Conservation (phyloP, 768 basidiomycete genomes). For the Asterophora lycoperdoides region DNA sequence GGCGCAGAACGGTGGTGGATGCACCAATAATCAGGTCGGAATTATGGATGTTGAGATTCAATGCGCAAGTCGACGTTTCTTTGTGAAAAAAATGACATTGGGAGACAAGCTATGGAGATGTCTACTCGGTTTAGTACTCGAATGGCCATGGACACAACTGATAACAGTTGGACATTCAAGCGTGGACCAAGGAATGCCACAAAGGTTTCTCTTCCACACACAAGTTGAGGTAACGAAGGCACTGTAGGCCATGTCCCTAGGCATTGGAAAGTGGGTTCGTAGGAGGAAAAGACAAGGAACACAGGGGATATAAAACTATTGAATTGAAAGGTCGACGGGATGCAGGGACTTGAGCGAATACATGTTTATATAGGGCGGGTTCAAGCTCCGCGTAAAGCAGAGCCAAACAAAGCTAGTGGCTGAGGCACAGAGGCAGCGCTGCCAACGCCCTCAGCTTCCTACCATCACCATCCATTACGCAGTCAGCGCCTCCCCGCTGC, state of each 20-base stretch:
- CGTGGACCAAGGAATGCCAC: slow-evolving; percentile 58
- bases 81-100: too few relatives aligned
- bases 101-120: slow-evolving; percentile 21
- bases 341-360: too few relatives aligned
- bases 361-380: slow-evolving; percentile 10
- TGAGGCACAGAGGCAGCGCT: slow-evolving; percentile 24
- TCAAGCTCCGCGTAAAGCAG: slow-evolving; percentile 26
- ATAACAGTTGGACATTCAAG: slow-evolving; percentile 59
- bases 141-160: slow-evolving; percentile 48
- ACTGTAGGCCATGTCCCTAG: slow-evolving; percentile 69
- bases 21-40: too few relatives aligned
- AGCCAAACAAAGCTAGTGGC: slow-evolving; percentile 31
- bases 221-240: slow-evolving; percentile 81
- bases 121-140: slow-evolving; percentile 75
- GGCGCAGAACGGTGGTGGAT: too few relatives aligned
- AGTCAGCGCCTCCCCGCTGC: slow-evolving; percentile 28
- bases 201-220: slow-evolving; percentile 57
- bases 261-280: slow-evolving; percentile 59
- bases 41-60: too few relatives aligned
- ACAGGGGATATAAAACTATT: neutral
- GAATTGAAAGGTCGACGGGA: slow-evolving; percentile 1
- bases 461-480: slow-evolving; percentile 32
- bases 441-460: slow-evolving; percentile 27
- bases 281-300: slow-evolving; percentile 11
- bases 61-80: too few relatives aligned